phyloP scores from a whole-genome alignment of 2,329 filamentous ascomycete genomes.

The Claviceps sp. region DNA sequence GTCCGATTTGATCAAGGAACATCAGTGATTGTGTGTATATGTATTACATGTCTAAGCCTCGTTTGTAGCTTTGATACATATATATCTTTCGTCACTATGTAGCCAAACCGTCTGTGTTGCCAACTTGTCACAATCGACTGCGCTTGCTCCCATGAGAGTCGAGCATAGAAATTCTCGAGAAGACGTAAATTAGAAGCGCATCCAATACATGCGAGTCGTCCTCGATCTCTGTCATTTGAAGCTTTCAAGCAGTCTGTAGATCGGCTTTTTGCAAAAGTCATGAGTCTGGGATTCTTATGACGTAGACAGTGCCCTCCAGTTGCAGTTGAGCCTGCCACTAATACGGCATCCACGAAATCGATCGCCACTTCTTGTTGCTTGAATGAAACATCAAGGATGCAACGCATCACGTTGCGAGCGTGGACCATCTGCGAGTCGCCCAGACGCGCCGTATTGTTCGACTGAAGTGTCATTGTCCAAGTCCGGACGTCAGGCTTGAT shows the following conservation, averaged over 20 bases:
- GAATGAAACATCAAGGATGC: conserved; percentile 68
- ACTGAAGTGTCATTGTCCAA: conserved; percentile 56
- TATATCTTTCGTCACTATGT: too few species aligned
- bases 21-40: too few species aligned
- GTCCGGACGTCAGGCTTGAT: conserved; percentile 52
- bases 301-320: conserved; percentile 38
- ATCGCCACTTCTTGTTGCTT: conserved; percentile 52
- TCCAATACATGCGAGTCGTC: conserved; percentile 62
- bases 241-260: conserved; percentile 47
- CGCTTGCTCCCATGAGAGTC: too few species aligned
- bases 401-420: conserved; percentile 58
- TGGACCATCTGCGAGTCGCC: conserved; percentile 46
- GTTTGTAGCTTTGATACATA: too few species aligned
- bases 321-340: conserved; percentile 34
- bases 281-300: conserved; percentile 15
- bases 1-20: too few species aligned
- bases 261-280: conserved; percentile 32
- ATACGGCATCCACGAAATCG: conserved; percentile 34
- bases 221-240: conserved; percentile 49
- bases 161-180: too few species aligned
- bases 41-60: too few species aligned
- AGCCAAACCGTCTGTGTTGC: too few species aligned
- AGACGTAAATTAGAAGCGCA: too few species aligned
- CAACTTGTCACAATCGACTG: too few species aligned
- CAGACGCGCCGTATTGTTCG: conserved; percentile 34